These are phyloP conservation scores for Helicostylum pulchrum DNA, from an alignment of 192 early-diverging fungal genomes.

Conservation along the genomic window DNA sequence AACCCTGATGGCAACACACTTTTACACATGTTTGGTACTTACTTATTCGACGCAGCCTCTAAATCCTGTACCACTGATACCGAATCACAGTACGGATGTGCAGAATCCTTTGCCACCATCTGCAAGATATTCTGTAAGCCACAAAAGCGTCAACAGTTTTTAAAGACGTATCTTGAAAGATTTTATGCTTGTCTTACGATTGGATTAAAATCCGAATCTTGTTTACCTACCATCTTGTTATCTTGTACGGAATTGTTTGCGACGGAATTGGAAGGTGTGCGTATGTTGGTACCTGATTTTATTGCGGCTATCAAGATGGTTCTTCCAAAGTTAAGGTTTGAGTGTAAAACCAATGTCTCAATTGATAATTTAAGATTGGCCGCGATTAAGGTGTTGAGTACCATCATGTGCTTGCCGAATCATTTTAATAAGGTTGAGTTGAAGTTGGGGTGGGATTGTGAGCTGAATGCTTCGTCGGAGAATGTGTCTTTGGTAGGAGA, in stretches of 20 bases:
- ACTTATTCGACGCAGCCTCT: slow-evolving; percentile 71
- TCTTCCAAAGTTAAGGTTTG: slow-evolving; percentile 44
- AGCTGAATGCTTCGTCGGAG: slow-evolving; percentile 42
- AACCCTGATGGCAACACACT: slow-evolving; percentile 72
- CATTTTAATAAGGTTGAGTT: slow-evolving; percentile 64
- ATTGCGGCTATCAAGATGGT: slow-evolving; percentile 64
- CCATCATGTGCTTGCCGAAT: slow-evolving; percentile 66
- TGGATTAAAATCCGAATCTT: slow-evolving; percentile 59
- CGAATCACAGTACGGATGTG: slow-evolving; percentile 52
- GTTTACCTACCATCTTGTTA: slow-evolving; percentile 66
- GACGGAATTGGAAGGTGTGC: slow-evolving; percentile 65
- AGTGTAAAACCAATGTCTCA: slow-evolving; percentile 34
- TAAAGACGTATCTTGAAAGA: slow-evolving; percentile 63
- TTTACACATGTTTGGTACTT: slow-evolving; percentile 78
- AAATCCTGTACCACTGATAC: slow-evolving; percentile 25
- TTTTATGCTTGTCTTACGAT: slow-evolving; percentile 66
- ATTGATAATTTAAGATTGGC: slow-evolving; percentile 66
- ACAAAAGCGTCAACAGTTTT: slow-evolving; percentile 55
- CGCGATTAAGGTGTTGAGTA: slow-evolving; percentile 59
- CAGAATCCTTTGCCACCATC: slow-evolving; percentile 67
- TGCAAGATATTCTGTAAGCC: slow-evolving; percentile 75
- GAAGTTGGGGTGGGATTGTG: slow-evolving; percentile 49
- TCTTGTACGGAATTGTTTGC: slow-evolving; percentile 62
- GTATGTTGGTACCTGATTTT: slow-evolving; percentile 72
- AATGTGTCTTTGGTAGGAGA: slow-evolving; percentile 30